Conservation (phyloP, 805 yeast species). For the Lipomyces mesembrius region DNA sequence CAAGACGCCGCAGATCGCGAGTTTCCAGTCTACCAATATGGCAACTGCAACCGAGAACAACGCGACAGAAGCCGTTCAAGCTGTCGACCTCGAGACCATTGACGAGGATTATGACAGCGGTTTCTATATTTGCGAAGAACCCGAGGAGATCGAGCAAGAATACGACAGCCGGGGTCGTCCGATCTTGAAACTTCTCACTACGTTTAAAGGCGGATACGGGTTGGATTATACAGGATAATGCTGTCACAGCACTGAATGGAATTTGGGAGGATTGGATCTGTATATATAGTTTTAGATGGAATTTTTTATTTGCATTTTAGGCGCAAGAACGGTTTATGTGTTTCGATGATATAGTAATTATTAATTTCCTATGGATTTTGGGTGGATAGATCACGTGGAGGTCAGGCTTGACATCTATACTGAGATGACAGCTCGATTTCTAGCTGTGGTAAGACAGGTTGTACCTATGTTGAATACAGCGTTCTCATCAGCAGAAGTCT, state of each 20-base stretch:
- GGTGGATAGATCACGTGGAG: too few species aligned
- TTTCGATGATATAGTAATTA: too few species aligned
- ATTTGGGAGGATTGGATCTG: background rate
- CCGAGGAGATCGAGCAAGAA: conserved; percentile 27
- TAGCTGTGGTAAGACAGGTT: too few species aligned
- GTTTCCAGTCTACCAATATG: conserved; percentile 10
- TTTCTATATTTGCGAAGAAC: conserved; percentile 24
- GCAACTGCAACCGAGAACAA: background rate
- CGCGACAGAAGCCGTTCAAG: background rate
- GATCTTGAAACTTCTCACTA: conserved; percentile 21
- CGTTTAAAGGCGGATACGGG: conserved; percentile 20
- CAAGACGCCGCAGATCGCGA: background rate
- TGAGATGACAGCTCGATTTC: too few species aligned
- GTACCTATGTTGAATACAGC: too few species aligned
- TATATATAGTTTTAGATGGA: background rate
- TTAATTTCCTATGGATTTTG: too few species aligned
- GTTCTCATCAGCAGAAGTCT: too few species aligned
- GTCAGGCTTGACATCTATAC: too few species aligned
- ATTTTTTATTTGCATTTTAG: background rate
- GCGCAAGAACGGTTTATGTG: too few species aligned
- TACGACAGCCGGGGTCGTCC: conserved; percentile 29
- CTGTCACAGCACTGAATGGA: background rate
- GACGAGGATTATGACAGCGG: conserved; percentile 19
- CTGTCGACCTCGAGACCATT: background rate
- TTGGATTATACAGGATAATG: background rate